Percentiles rank a stretch among this genome's conserved stretches.
Evolutionary conservation across 2,329 filamentous ascomycete genomes (phyloP).

Genomic region (Fusarium sp.): DNA sequence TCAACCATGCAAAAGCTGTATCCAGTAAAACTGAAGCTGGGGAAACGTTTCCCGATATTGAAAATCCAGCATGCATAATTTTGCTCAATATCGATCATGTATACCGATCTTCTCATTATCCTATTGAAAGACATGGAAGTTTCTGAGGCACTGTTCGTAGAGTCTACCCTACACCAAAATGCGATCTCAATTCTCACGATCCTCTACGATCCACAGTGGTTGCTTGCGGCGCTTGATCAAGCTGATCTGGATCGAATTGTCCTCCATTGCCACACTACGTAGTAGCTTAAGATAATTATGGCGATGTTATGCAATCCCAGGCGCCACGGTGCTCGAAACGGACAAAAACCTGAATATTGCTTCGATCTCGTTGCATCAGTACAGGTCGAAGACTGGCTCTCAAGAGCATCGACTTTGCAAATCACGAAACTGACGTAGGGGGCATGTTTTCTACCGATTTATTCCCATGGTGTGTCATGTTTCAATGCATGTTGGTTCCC

Average conservation of each 20-base stretch:
- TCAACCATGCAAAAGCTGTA: background rate
- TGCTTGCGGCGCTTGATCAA: conserved; percentile 10
- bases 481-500: background rate
- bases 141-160: too few species aligned
- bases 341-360: background rate
- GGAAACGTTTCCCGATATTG: background rate
- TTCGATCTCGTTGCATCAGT: conserved; percentile 1
- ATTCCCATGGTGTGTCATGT: conserved; percentile 18
- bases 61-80: conserved; percentile 3
- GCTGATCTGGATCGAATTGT: conserved; percentile 2
- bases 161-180: conserved; percentile 24
- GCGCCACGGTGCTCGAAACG: conserved; percentile 17
- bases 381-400: background rate
- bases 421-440: conserved; percentile 18
- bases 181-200: conserved; percentile 6
- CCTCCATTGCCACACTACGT: background rate
- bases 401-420: background rate
- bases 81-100: background rate
- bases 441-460: background rate
- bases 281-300: background rate
- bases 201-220: conserved; percentile 6
- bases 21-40: background rate
- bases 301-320: conserved; percentile 9
- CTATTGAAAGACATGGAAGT: too few species aligned
- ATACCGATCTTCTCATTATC: too few species aligned